A percentile compares a stretch with the other conserved stretches of the same genome.
These are phyloP conservation scores for Malus orientalis DNA, from an alignment of 306 rosid genomes.

Conservation along the genomic window DNA sequence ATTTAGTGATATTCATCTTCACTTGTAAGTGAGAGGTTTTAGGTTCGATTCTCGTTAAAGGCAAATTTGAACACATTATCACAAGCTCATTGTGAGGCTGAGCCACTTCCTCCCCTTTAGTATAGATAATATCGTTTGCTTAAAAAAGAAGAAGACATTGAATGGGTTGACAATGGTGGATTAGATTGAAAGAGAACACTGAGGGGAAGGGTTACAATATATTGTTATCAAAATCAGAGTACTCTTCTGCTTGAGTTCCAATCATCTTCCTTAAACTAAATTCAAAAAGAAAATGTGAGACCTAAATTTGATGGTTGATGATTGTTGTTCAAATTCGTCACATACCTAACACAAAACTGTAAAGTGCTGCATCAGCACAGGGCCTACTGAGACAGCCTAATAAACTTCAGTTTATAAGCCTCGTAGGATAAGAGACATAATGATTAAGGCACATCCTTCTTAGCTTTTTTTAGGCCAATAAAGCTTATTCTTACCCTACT, in stretches of 20 bases:
- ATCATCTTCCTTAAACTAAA: neutral
- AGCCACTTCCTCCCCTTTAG: too few species aligned
- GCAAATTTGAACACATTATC: too few species aligned
- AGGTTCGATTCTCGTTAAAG: too few species aligned
- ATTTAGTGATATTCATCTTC: too few species aligned
- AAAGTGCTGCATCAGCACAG: constrained; percentile 26
- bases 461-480: constrained; percentile 37
- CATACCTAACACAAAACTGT: neutral
- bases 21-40: too few species aligned
- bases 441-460: constrained; percentile 28
- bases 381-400: constrained; percentile 21
- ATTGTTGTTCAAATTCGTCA: neutral
- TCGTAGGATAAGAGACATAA: constrained; percentile 29
- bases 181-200: neutral
- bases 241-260: neutral
- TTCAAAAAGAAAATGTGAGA: neutral
- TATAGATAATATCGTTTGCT: too few species aligned
- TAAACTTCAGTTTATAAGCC: constrained; percentile 32
- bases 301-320: neutral
- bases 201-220: neutral
- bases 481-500: constrained; percentile 20
- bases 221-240: neutral
- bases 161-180: neutral
- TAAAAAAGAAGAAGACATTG: too few species aligned
- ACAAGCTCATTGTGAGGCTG: too few species aligned